Base-by-base conservation (phyloP, 805 yeast species). In the Myxozyma sirexii region DNA sequence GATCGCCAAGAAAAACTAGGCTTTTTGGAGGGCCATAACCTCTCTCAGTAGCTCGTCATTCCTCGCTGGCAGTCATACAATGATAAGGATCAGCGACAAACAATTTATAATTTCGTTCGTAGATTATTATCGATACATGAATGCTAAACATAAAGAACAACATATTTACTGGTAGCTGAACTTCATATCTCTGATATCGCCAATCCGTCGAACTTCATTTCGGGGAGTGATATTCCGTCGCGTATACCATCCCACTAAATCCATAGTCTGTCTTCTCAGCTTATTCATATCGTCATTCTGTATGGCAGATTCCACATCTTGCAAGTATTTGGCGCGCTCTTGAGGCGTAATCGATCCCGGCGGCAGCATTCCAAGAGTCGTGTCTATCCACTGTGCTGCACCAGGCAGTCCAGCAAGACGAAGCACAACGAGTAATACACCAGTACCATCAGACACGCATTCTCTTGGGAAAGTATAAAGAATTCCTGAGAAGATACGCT, bases 221-320 rank as follows among this genome's bases (percentile, higher is more conserved):
- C 66, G 56, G 8, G 66, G 62, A 4, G 65, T 63, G 17, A 89
- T 81, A 67, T 89, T 87, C 71, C 90, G 87, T 67, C 96, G 78
- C 33, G 86, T 76, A 74, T 90, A 91, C 94, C 97, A 88, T 56
- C 80, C 83, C 41, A 89, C 83, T 70, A 92, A 93, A 70, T 87
- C 93, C 68, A 84, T 82, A 55, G 92, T 76, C 46, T 88, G 80
- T 2, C 84, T 77, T 68, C 96, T 82, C 26, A 90, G 84, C 64
- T 89, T 82, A 71, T 93, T 82, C 72, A 79, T 84, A 72, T 90
- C 92, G 68, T 83, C 85, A 24, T 85, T 33, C 41, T 45, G 53
- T 13, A 89, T 75, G 0, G 94, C 87, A 13, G 75, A 77, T n/a
- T 78, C 79, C 4, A 87, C 77, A 1, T 85, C 79, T 7, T 76